phyloP scores from a whole-genome alignment of 805 yeast species.

The Lachancea cidri region DNA sequence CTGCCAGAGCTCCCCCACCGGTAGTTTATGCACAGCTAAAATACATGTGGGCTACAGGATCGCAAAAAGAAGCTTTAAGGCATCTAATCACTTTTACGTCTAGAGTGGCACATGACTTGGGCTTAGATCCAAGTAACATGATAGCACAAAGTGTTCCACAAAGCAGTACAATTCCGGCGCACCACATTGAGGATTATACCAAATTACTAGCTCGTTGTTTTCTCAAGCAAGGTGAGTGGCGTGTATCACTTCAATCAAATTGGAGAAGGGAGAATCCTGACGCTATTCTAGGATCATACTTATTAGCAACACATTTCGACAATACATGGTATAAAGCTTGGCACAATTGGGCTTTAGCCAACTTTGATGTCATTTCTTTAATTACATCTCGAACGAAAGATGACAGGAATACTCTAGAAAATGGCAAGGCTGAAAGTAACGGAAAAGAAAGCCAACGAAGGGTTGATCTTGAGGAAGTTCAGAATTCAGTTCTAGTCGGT shows the following conservation, averaged over 20 bases:
- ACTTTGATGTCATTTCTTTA: constrained; percentile 86
- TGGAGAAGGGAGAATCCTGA: constrained; percentile 81
- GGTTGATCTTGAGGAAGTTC: constrained; percentile 14
- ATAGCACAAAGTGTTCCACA: constrained; percentile 82
- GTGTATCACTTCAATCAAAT: constrained; percentile 66
- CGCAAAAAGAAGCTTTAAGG: constrained; percentile 76
- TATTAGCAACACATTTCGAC: constrained; percentile 93
- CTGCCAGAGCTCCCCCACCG: constrained; percentile 88
- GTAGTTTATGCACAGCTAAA: constrained; percentile 96
- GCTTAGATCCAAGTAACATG: constrained; percentile 80
- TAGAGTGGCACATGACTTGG: constrained; percentile 81
- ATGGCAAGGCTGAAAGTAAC: constrained; percentile 16
- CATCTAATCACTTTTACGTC: constrained; percentile 88
- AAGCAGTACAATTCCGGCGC: constrained; percentile 39
- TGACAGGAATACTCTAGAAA: constrained; percentile 28
- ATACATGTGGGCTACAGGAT: constrained; percentile 95
- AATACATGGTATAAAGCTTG: constrained; percentile 95
- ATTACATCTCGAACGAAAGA: constrained; percentile 30
- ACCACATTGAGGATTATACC: constrained; percentile 77
- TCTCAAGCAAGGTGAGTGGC: constrained; percentile 98
- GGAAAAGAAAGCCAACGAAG: constrained; percentile 14
- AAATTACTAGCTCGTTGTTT: constrained; percentile 87
- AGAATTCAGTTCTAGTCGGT: constrained; percentile 19
- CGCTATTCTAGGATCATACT: constrained; percentile 83
- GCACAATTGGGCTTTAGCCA: constrained; percentile 99